Evolutionary conservation across 176 grass and related monocot species (phyloP), one percentile per base, ranked within the genome.

Genomic region (Aegilops tauschii): DNA sequence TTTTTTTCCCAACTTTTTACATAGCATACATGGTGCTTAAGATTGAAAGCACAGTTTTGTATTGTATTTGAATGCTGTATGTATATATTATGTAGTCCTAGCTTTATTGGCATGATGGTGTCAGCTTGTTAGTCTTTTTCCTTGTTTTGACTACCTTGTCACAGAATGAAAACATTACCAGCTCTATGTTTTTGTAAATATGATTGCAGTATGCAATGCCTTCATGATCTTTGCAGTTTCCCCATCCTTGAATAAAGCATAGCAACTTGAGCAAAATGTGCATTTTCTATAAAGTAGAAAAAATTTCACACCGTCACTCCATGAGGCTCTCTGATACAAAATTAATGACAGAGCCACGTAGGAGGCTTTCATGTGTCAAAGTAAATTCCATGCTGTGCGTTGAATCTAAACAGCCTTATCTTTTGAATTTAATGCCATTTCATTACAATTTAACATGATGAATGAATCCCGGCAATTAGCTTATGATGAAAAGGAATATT

Each of bases 161-260:
- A 23, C 21, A 8, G 16, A 72, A 42, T 12, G 12, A 28, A 80
- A 76, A 50, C 30, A 54, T 61, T 9, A 50, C 52, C 45, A 76
- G 49, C 21, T 59, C 80, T 31, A 2, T 80, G 14, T 80, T 74
- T 74, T 80, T 67, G 40, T 81, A 68, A 9, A 80, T 85, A 28
- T 8, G 16, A 61, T 85, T 47, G 56, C 32, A 65, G 58, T 13
- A 42, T 75, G 59, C 12, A 73, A 8, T 31, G 16, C 68, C 10
- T 59, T 47, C 34, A 81, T 69, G 56, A 62, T 76, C 28, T 77
- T 12, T 70, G 35, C 39, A 29, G 35, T 30, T 25, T 69, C 20
- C 27, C 31, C 9, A 40, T 64, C 47, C 28, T 36, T 86, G 47
- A 18, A 86, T 86, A 69, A 68, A 54, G 50, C 18, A 54, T 16